Percentiles rank a stretch among this genome's conserved stretches.
These are phyloP conservation scores for Fraxinus anomala DNA, from an alignment of 257 asterid species.

Conservation along the genomic window DNA sequence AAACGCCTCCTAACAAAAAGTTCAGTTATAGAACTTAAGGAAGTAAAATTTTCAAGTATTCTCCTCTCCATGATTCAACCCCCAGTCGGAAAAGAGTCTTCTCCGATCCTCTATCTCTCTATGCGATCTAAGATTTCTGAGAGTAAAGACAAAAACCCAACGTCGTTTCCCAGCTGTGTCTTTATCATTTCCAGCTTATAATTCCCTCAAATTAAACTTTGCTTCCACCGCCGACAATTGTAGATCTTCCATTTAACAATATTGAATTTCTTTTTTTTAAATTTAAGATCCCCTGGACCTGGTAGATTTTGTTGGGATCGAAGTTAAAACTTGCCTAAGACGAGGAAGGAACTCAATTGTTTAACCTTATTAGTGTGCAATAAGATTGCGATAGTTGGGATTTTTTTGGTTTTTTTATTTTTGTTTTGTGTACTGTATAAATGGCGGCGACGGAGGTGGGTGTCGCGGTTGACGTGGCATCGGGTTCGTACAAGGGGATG, in stretches of 20 bases:
- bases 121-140: not conserved
- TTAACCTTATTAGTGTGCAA: not conserved
- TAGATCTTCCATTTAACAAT: constrained; percentile 19
- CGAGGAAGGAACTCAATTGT: constrained; percentile 2
- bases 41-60: not conserved
- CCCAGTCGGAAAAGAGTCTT: not conserved
- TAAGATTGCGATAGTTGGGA: constrained; percentile 28
- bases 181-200: constrained; percentile 30
- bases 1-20: no score
- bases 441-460: constrained; percentile 51
- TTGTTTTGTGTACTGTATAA: not conserved
- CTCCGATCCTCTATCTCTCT: not conserved
- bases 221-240: constrained; percentile 34
- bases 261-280: not conserved
- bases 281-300: constrained; percentile 29
- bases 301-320: constrained; percentile 22
- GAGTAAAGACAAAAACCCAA: constrained; percentile 8
- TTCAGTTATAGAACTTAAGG: no score
- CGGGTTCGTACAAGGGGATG: constrained; percentile 69
- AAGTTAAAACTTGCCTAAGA: constrained; percentile 8
- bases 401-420: no score
- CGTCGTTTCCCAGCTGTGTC: constrained; percentile 29
- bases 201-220: constrained; percentile 2
- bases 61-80: not conserved
- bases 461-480: constrained; percentile 32